Conservation (phyloP, 2,329 filamentous ascomycete genomes). For the Raffaelea deltoideospora region DNA sequence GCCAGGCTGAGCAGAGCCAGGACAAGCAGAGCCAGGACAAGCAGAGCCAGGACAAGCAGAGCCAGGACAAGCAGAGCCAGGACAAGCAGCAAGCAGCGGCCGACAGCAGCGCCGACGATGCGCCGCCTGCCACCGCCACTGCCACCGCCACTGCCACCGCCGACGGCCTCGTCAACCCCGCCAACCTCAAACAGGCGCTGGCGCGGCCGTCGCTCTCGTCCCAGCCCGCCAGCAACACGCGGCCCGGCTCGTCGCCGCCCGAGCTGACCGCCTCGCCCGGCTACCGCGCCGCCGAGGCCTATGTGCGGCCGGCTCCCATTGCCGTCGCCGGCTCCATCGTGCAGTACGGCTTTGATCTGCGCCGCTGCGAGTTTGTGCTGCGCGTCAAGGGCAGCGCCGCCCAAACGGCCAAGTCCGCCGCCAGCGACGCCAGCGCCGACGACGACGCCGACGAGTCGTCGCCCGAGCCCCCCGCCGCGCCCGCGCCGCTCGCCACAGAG, state of each 20-base stretch:
- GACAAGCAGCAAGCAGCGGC: too few species aligned
- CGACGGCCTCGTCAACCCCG: constrained; percentile 46
- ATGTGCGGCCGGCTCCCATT: constrained; percentile 71
- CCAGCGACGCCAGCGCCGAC: constrained; percentile 1
- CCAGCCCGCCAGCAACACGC: constrained; percentile 23
- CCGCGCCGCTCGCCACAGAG: too few species aligned
- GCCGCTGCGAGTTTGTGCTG: constrained; percentile 62
- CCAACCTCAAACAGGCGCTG: constrained; percentile 60
- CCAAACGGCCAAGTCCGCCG: constrained; percentile 1
- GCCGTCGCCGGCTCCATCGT: constrained; percentile 56
- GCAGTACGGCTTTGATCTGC: constrained; percentile 68
- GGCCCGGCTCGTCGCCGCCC: constrained; percentile 32
- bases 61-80: too few species aligned
- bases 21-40: too few species aligned
- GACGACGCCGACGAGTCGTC: constrained; percentile 1
- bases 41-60: too few species aligned
- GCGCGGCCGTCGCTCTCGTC: constrained; percentile 53
- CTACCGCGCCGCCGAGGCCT: constrained; percentile 83
- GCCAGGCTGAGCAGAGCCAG: too few species aligned
- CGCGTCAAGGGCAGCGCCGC: constrained; percentile 33
- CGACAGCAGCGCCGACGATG: too few species aligned
- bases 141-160: constrained; percentile 10
- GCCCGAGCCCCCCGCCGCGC: too few species aligned
- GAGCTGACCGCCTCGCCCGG: constrained; percentile 52
- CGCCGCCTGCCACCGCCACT: too few species aligned